Conservation (phyloP, 139 green algal species). For the Coelastrella sp. region DNA sequence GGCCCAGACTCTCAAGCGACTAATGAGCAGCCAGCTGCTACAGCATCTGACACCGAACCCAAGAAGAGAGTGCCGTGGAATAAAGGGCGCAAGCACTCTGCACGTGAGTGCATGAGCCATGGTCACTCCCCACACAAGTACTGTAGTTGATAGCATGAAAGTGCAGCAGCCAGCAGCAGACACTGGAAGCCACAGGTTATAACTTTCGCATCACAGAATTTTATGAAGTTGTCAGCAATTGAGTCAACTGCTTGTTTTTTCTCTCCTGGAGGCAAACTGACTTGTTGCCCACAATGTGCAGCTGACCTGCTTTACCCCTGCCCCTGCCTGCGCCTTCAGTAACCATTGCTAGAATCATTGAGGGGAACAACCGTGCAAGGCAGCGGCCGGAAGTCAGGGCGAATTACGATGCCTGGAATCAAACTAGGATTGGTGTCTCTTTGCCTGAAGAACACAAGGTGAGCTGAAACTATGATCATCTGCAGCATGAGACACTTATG, state of each 20-base stretch:
- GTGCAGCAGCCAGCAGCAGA: no score
- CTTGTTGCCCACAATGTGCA: constrained; percentile 3
- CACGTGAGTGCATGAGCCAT: neutral
- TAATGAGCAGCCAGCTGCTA: no score
- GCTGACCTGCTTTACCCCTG: no score
- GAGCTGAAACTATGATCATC: constrained; percentile 34
- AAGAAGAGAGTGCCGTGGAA: constrained; percentile 8
- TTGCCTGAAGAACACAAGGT: neutral
- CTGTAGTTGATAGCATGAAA: no score
- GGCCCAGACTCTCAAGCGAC: no score
- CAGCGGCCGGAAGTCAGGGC: neutral
- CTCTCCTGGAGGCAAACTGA: no score
- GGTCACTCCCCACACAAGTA: no score
- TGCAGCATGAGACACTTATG: neutral
- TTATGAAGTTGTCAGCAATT: no score
- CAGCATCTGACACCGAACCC: no score
- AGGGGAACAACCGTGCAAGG: neutral
- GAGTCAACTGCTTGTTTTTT: no score
- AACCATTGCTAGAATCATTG: neutral
- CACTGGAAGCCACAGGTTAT: no score
- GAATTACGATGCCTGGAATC: constrained; percentile 4
- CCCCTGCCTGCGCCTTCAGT: neutral
- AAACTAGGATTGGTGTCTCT: neutral
- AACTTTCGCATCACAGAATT: no score
- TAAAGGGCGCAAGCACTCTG: constrained; percentile 5